Base-by-base conservation (phyloP, 495 filamentous ascomycete genomes). In the Neurospora tetraspora region DNA sequence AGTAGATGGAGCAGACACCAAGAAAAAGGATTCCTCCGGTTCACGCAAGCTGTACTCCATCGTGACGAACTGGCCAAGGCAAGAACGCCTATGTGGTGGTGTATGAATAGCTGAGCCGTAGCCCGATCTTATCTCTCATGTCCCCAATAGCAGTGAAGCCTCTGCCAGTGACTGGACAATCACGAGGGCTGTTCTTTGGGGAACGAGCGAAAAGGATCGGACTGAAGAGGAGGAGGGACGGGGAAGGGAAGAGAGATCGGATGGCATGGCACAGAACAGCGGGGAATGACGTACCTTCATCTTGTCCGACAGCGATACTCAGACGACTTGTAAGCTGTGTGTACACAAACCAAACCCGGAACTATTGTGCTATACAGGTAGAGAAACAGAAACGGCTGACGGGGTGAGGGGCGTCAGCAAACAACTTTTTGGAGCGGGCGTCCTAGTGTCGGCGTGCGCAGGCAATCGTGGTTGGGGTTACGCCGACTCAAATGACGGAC, bases 201-300 rank as follows among this genome's bases (percentile, higher is more conserved):
- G 53, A 9, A 65, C 53, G 14, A 65, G 53, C 53, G 14, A 65
- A 31, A 18, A 65, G 3, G 14, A 65, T 65, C 53, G 53, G 53
- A 65, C 53, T 65, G 14, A 65, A 65, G 53, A 65, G 53, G 53
- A 61, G 27, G 53, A 61, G 53, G 73, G 76, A 74, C 71, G 34
- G 69, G 14, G 39, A 42, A 70, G 69, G 69, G 45, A 69, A 70
- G 72, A 70, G 73, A 69, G 74, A 65, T 23, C 74, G 72, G 71
- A 75, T 70, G 74, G 72, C 70, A 76, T 71, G 69, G 71, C 70
- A 61, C 37, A 69, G 38, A 69, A 42, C 68, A 74, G 69, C 70
- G 72, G 77, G 73, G 78, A 78, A 83, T 83, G 80, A 81, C 84
- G 81, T 81, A 85, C 83, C 84, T 85, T 85, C 84, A 85, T 85